Conservation (phyloP, 2,329 filamentous ascomycete species). For the Clarireedia hainanense region DNA sequence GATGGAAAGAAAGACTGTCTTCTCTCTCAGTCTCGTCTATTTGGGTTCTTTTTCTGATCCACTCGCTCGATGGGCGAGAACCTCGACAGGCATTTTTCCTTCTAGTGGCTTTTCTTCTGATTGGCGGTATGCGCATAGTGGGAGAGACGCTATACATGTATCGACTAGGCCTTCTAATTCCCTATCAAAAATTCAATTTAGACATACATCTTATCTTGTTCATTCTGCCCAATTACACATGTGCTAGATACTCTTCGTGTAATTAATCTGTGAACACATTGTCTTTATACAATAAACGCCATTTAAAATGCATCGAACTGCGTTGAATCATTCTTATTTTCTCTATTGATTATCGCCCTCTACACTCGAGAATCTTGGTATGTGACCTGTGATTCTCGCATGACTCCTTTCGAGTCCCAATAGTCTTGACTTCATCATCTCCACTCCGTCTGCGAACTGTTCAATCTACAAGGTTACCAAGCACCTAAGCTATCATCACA, state of each 20-base stretch:
- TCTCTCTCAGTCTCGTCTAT: slow-evolving; percentile 49
- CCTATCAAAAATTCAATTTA: not conserved
- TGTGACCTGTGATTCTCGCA: too few species aligned
- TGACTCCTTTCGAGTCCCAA: too few species aligned
- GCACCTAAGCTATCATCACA: not conserved
- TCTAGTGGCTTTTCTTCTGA: slow-evolving; percentile 18
- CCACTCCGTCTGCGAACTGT: not conserved
- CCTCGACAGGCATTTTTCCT: slow-evolving; percentile 31
- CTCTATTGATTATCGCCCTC: not conserved
- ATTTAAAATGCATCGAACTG: too few species aligned
- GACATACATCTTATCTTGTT: not conserved
- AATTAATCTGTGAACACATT: too few species aligned
- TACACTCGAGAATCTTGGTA: not conserved
- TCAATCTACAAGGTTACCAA: not conserved
- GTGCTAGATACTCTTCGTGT: not conserved
- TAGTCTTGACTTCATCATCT: not conserved
- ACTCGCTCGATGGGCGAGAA: slow-evolving; percentile 23
- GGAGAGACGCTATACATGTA: slow-evolving; percentile 43
- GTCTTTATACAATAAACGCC: too few species aligned
- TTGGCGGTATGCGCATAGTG: slow-evolving; percentile 26
- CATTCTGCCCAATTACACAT: not conserved
- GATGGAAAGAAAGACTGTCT: slow-evolving; percentile 46
- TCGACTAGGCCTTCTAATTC: slow-evolving; percentile 19
- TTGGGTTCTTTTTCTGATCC: slow-evolving; percentile 8
- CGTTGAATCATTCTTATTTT: too few species aligned